Evolutionary conservation across 2,329 filamentous ascomycete genomes (phyloP), one percentile per base, ranked within the genome.

Genomic region (Microsporum canis): DNA sequence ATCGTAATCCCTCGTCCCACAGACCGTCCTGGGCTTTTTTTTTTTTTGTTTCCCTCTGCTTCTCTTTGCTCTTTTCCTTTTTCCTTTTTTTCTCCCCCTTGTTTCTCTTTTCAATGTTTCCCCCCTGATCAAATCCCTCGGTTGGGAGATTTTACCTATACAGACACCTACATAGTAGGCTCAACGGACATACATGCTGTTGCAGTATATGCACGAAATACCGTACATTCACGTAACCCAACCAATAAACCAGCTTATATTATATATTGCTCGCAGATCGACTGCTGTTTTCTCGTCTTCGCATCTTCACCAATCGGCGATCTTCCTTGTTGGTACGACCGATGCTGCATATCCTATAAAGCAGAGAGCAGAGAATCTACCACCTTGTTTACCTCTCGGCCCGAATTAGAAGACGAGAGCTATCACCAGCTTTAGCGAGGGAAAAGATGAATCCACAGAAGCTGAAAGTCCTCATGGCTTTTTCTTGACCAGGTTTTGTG

Each of bases 221-320:
- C 17, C 49, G 49, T 34, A 55, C 31, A 55, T 36, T 43, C 49
- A 55, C 36, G 49, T 55, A 55, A 14, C 10, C 23, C 31, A 55
- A 36, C 49, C 49, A 55, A 55, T 55, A 36, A 5, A 12, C 31
- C 49, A 55, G 49, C 31, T 23, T 34, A 36, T 55, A 34, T 12
- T 6, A n/a, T 34, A 33, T 33, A 17, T 34, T 55, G 31, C 14
- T 43, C 39, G 39, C 49, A 55, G 49, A 55, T 55, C 29, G 23
- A 14, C 49, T 55, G 31, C 10, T 55, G 49, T 6, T 55, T 12
- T n/a, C 45, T 49, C 45, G 45, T n/a, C 10, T 34, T 33, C 33
- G 49, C 49, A 23, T 55, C 49, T 55, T 55, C 49, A 23, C 49
- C 49, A 55, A 55, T 55, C 49, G 49, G 49, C 49, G 49, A 55